Percentiles rank a stretch among this genome's conserved stretches.
Conservation (phyloP, 805 yeast species). For the Candida pini region DNA sequence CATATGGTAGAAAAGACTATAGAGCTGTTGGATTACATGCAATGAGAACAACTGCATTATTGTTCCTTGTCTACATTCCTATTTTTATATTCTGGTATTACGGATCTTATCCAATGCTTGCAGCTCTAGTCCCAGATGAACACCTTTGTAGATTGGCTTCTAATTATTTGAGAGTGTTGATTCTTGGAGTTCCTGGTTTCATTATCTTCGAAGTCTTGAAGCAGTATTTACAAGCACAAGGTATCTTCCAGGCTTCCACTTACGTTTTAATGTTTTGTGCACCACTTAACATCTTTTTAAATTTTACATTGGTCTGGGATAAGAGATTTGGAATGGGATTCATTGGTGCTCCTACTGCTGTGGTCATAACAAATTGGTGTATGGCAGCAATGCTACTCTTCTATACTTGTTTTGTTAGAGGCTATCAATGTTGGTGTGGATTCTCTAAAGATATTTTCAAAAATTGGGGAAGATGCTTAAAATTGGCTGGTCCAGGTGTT, state of each 20-base stretch:
- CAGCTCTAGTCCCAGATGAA: slow-evolving; percentile 39
- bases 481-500: slow-evolving; percentile 49
- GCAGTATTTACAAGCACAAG: slow-evolving; percentile 53
- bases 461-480: slow-evolving; percentile 40
- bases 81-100: slow-evolving; percentile 37
- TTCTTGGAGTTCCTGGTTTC: slow-evolving; percentile 53
- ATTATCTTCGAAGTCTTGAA: slow-evolving; percentile 51
- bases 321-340: slow-evolving; percentile 43
- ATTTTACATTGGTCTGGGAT: slow-evolving; percentile 41
- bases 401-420: slow-evolving; percentile 37
- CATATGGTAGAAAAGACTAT: slow-evolving; percentile 50
- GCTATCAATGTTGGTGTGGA: slow-evolving; percentile 50
- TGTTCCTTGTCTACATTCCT: slow-evolving; percentile 33
- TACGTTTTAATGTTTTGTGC: slow-evolving; percentile 48
- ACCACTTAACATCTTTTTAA: slow-evolving; percentile 49
- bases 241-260: slow-evolving; percentile 52
- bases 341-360: slow-evolving; percentile 56
- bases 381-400: slow-evolving; percentile 43
- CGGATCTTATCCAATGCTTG: slow-evolving; percentile 28
- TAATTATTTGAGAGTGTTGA: slow-evolving; percentile 38
- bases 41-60: slow-evolving; percentile 45
- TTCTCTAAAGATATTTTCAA: slow-evolving; percentile 35
- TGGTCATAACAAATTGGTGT: slow-evolving; percentile 50
- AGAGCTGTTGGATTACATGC: slow-evolving; percentile 45
- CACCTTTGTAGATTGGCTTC: slow-evolving; percentile 44